A percentile compares a stretch with the other conserved stretches of the same genome.
Conservation (phyloP, 345 rosid species). For the Citrus trifoliata region DNA sequence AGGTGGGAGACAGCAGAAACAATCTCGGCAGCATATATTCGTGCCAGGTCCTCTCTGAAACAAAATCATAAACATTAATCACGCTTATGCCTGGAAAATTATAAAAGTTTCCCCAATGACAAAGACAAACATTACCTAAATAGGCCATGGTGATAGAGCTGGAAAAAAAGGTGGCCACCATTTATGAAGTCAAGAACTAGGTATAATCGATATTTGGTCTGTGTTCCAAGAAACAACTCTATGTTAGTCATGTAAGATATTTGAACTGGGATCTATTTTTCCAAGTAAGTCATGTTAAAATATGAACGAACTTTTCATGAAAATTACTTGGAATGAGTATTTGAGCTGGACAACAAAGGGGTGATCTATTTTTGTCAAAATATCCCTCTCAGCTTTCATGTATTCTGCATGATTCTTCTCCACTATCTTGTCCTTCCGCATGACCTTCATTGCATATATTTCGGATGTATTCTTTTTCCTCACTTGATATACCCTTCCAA, state of each 20-base stretch:
- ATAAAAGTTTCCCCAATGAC: background rate
- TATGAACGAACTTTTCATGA: background rate
- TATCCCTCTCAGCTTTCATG: slow-evolving; percentile 97
- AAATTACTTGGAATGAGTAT: slow-evolving; percentile 81
- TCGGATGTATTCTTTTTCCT: slow-evolving; percentile 79
- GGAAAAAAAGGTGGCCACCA: slow-evolving; percentile 97
- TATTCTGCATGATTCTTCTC: slow-evolving; percentile 92
- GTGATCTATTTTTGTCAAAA: slow-evolving; percentile 75
- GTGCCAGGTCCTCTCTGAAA: slow-evolving; percentile 87
- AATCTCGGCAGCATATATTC: slow-evolving; percentile 86
- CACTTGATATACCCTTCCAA: slow-evolving; percentile 92
- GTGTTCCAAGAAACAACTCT: slow-evolving; percentile 28
- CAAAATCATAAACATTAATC: slow-evolving; percentile 10
- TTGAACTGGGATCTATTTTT: background rate
- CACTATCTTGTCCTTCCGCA: slow-evolving; percentile 91
- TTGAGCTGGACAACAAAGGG: slow-evolving; percentile 91
- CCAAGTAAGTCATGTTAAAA: background rate
- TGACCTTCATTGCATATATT: slow-evolving; percentile 95
- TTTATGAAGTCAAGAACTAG: slow-evolving; percentile 91
- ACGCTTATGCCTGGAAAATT: slow-evolving; percentile 2
- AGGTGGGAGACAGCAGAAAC: slow-evolving; percentile 90
- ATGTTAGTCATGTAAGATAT: background rate
- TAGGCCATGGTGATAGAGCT: slow-evolving; percentile 93
- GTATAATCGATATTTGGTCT: slow-evolving; percentile 88
- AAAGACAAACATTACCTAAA: slow-evolving; percentile 56